Percentiles rank a stretch among this genome's conserved stretches.
Evolutionary conservation across 2,329 filamentous ascomycete genomes (phyloP).

Genomic region (Furcasterigmium sp.): DNA sequence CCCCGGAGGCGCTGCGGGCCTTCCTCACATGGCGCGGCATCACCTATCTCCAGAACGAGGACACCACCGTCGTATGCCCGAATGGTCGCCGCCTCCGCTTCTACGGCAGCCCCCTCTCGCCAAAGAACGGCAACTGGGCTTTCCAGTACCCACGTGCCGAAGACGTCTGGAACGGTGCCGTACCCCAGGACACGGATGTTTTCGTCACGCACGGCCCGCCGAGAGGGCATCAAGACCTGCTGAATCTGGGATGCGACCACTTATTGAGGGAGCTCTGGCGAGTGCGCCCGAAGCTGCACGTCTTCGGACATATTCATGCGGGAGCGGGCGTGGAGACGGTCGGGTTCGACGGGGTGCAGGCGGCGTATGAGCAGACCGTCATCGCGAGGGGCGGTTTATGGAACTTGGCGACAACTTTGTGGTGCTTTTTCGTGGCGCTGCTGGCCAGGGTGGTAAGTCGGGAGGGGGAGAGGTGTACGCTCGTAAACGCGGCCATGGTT

Average conservation of each 20-base stretch:
- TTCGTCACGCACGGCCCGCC: conserved; percentile 33
- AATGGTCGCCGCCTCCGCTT: conserved; percentile 29
- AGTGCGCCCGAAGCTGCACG: conserved; percentile 20
- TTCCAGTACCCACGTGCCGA: conserved; percentile 31
- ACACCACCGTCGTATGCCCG: conserved; percentile 10
- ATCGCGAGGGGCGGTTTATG: neutral
- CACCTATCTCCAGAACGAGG: conserved; percentile 17
- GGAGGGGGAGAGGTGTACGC: neutral
- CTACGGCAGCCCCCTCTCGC: conserved; percentile 29
- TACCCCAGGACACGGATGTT: conserved; percentile 24
- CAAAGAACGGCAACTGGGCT: conserved; percentile 28
- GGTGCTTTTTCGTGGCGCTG: neutral
- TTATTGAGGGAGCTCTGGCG: conserved; percentile 19
- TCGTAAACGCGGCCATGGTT: conserved; percentile 3
- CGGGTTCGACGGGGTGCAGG: conserved; percentile 21
- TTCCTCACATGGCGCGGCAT: conserved; percentile 22
- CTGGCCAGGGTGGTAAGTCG: neutral
- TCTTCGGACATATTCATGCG: conserved; percentile 33
- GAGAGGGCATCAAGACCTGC: conserved; percentile 27
- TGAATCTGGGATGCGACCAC: conserved; percentile 21
- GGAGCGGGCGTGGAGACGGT: conserved; percentile 24
- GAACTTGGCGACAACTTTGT: neutral
- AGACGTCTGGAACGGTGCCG: conserved; percentile 19
- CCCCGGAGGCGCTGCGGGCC: conserved; percentile 33
- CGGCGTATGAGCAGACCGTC: conserved; percentile 14